A percentile compares a stretch with the other conserved stretches of the same genome.
phyloP scores from a whole-genome alignment of 2,329 filamentous ascomycete species.

The Cadophora luteo-olivacea region DNA sequence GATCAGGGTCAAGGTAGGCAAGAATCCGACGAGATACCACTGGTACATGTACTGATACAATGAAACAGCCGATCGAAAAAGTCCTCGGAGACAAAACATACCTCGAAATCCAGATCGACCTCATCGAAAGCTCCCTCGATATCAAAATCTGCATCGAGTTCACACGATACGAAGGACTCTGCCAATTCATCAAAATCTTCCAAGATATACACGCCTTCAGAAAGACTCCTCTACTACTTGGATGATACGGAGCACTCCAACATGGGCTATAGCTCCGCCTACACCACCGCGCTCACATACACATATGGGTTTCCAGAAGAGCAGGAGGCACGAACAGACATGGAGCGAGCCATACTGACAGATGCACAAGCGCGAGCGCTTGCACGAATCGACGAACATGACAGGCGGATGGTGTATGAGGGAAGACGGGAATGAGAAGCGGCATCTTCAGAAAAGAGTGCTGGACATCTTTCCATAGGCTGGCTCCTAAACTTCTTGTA shows the following conservation, averaged over 20 bases:
- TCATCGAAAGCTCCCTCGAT: neutral
- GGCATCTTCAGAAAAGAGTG: too few species aligned
- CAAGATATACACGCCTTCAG: conserved; percentile 2
- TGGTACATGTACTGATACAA: neutral
- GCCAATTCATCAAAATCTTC: neutral
- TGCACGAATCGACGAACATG: neutral
- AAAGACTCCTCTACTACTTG: conserved; percentile 18
- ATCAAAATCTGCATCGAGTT: neutral
- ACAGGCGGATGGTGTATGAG: neutral
- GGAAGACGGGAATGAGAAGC: neutral
- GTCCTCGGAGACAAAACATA: neutral
- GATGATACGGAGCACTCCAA: conserved; percentile 13
- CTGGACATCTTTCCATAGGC: neutral
- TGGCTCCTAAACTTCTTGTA: conserved; percentile 1
- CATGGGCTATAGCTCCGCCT: conserved; percentile 18
- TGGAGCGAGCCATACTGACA: conserved; percentile 5
- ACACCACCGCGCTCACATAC: conserved; percentile 17
- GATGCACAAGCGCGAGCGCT: conserved; percentile 2
- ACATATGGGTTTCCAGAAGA: conserved; percentile 18
- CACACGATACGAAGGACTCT: neutral
- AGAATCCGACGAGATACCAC: neutral
- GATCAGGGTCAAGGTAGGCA: neutral
- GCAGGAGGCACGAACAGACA: neutral
- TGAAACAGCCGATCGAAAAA: neutral
- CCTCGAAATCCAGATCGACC: conserved; percentile 1